phyloP scores from a whole-genome alignment of 2,329 filamentous ascomycete genomes.

The Cytospora mali region DNA sequence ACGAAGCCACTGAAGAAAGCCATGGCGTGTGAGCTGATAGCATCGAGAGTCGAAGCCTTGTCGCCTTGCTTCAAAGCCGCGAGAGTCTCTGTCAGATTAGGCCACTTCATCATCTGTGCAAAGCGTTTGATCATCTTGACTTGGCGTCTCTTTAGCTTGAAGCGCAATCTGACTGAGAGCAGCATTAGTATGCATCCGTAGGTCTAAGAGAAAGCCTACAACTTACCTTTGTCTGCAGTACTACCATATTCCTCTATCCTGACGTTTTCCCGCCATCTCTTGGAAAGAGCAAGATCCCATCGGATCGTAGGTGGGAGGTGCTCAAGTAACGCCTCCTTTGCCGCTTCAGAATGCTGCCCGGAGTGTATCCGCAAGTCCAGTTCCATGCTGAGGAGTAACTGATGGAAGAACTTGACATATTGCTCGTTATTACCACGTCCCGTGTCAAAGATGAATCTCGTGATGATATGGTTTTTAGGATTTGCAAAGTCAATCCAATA shows the following conservation, averaged over 20 bases:
- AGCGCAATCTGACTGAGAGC: slow-evolving; percentile 58
- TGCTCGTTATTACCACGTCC: slow-evolving; percentile 56
- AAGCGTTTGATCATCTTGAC: slow-evolving; percentile 70
- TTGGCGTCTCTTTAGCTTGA: slow-evolving; percentile 67
- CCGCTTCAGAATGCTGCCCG: slow-evolving; percentile 60
- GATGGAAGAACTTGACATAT: slow-evolving; percentile 73
- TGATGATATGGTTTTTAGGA: slow-evolving; percentile 71
- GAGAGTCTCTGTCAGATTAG: slow-evolving; percentile 68
- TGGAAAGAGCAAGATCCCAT: slow-evolving; percentile 73
- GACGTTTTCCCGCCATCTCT: slow-evolving; percentile 72
- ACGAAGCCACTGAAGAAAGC: slow-evolving; percentile 77
- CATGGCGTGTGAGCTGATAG: slow-evolving; percentile 70
- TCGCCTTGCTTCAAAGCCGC: slow-evolving; percentile 64
- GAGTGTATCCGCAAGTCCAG: slow-evolving; percentile 71
- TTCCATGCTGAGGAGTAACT: slow-evolving; percentile 74
- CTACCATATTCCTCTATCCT: slow-evolving; percentile 63
- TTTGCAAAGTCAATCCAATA: slow-evolving; percentile 73
- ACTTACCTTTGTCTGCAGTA: slow-evolving; percentile 53
- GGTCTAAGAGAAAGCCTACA: neutral
- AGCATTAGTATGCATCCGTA: slow-evolving; percentile 3
- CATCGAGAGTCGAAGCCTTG: slow-evolving; percentile 58
- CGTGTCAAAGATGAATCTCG: slow-evolving; percentile 70
- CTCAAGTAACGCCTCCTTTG: slow-evolving; percentile 64
- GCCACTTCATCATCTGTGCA: slow-evolving; percentile 75
- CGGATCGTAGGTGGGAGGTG: slow-evolving; percentile 71